Conservation (phyloP, 78 protist genomes). For the Dictyostelium capitatum region DNA sequence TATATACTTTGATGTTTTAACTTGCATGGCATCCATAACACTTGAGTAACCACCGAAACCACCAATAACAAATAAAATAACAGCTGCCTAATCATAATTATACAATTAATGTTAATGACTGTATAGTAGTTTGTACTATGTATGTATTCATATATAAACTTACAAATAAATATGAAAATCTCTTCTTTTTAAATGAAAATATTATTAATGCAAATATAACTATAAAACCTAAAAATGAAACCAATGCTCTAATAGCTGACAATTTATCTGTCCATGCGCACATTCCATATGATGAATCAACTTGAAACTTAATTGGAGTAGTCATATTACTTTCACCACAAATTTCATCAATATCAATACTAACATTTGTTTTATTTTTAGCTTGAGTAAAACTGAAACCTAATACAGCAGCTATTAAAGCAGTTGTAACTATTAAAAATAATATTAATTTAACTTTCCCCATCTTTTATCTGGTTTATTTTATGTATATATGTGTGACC, state of each 20-base stretch:
- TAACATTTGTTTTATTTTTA: background rate
- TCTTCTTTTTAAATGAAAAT: background rate
- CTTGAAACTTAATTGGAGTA: background rate
- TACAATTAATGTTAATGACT: background rate
- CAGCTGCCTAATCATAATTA: background rate
- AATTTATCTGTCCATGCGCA: background rate
- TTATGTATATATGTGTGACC: too few species aligned
- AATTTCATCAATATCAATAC: background rate
- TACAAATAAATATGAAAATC: background rate
- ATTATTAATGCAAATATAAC: background rate
- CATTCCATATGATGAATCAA: background rate
- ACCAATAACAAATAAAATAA: background rate
- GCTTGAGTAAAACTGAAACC: slow-evolving; percentile 17
- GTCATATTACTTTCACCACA: background rate
- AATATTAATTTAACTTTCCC: too few species aligned
- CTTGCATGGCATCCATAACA: background rate
- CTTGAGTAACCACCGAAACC: slow-evolving; percentile 17
- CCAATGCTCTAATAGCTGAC: background rate
- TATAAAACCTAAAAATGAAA: background rate
- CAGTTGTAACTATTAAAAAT: too few species aligned
- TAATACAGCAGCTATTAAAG: background rate
- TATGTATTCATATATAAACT: background rate
- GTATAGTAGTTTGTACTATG: too few species aligned
- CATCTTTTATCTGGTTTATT: too few species aligned
- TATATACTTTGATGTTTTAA: background rate